Percentiles rank a stretch among this genome's conserved stretches.
These are phyloP conservation scores for Crithidia bombi DNA, from an alignment of 208 protist species.

Conservation along the genomic window DNA sequence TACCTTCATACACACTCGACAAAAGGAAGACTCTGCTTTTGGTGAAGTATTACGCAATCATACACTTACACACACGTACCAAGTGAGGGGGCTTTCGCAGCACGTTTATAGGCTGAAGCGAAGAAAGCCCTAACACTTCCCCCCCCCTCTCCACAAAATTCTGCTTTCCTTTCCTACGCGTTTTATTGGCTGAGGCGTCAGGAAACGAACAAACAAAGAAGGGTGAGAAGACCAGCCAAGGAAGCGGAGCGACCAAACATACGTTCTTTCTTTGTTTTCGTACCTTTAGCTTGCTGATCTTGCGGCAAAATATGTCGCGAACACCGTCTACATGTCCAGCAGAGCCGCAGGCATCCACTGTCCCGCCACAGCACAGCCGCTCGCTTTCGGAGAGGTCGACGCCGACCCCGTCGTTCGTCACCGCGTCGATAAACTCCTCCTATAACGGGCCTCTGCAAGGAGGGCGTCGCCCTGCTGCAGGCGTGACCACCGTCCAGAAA, in stretches of 20 bases:
- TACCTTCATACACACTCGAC: too few species aligned
- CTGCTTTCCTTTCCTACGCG: too few species aligned
- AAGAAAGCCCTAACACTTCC: too few species aligned
- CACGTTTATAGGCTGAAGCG: too few species aligned
- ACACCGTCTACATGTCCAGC: neutral
- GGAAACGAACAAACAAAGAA: too few species aligned
- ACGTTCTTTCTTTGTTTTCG: neutral
- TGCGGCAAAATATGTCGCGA: slow-evolving; percentile 5
- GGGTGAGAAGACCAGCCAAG: too few species aligned
- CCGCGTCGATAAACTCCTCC: neutral
- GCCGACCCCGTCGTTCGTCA: neutral
- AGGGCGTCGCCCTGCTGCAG: neutral
- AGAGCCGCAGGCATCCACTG: neutral
- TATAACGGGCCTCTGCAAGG: neutral
- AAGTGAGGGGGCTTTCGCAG: too few species aligned
- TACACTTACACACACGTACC: too few species aligned
- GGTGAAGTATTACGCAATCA: too few species aligned
- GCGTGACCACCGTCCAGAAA: neutral
- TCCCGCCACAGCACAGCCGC: neutral
- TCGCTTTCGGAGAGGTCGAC: slow-evolving; percentile 13
- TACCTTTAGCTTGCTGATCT: neutral
- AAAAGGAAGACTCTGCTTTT: too few species aligned
- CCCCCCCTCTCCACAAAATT: too few species aligned
- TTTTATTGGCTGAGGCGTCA: too few species aligned
- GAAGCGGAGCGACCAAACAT: neutral